Conservation (phyloP, 2,329 filamentous ascomycete genomes). For the Aspergillus spinulosporus region DNA sequence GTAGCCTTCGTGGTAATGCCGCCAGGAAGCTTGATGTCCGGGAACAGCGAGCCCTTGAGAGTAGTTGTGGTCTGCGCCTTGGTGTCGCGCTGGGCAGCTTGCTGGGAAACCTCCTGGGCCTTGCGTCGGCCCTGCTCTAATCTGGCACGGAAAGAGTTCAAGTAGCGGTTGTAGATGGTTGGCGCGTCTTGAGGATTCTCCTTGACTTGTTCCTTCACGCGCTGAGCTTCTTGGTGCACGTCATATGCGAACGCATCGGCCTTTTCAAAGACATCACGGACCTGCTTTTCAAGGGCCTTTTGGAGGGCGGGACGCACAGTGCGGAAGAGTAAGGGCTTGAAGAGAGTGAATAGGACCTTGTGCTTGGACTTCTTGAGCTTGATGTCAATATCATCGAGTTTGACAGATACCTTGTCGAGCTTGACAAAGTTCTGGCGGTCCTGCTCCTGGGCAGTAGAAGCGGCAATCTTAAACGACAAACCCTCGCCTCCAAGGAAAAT, state of each 20-base stretch:
- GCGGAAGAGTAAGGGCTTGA: constrained; percentile 85
- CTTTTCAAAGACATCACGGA: constrained; percentile 77
- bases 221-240: constrained; percentile 80
- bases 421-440: constrained; percentile 89
- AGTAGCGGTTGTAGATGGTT: constrained; percentile 86
- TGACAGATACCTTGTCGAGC: constrained; percentile 82
- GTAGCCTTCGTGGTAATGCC: constrained; percentile 92
- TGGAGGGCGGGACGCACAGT: constrained; percentile 80
- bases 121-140: constrained; percentile 76
- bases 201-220: constrained; percentile 64
- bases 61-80: constrained; percentile 83
- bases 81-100: constrained; percentile 59
- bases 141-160: constrained; percentile 70
- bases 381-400: constrained; percentile 78
- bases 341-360: constrained; percentile 81
- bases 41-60: constrained; percentile 89
- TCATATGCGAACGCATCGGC: constrained; percentile 71
- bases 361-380: constrained; percentile 94
- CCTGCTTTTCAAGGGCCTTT: constrained; percentile 84
- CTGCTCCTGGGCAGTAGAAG: constrained; percentile 74
- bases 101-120: constrained; percentile 60
- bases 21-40: constrained; percentile 78
- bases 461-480: constrained; percentile 86
- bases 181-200: constrained; percentile 70
- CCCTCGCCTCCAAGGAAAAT: constrained; percentile 84